Evolutionary conservation across 1,139 yeast genomes (phyloP), one percentile per base, ranked within the genome.

Genomic region (Blastobotrys serpentis): DNA sequence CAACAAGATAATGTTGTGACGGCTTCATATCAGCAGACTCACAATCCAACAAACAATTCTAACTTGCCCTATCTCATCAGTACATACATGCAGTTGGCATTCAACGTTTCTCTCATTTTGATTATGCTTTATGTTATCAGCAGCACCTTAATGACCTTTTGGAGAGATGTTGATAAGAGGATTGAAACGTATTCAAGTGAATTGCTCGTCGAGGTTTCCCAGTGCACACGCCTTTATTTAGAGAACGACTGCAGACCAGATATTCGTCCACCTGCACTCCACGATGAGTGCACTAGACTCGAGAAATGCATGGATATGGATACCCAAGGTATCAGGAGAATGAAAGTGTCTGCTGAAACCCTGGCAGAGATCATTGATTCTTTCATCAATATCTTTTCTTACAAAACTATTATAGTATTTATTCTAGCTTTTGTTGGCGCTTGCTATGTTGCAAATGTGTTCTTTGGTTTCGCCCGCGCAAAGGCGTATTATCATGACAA

Each of bases 261-360:
- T 1, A 60, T 61, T 50, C 71, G 77, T 6, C 78, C 78, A 1
- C 96, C 96, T 0, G 92, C 89, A 0, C 66, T 89, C 26, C 89
- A 85, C 56, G 67, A 69, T 11, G 74, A 79, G 13, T 92, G 98
- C 65, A 72, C 77, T 23, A 71, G 72, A 37, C 87, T 95, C 94
- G 83, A 80, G 52, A 77, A 75, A 52, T 92, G 98, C 66, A 89
- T 87, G 95, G 79, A 82, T 58, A 75, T 88, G 52, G 95, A 90
- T 58, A 76, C 49, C 17, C 78, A 88, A 13, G 94, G 92, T 3
- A 33, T 33, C 6, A 14, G 37, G 13, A 76, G 80, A 42, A 86
- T 92, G 2, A 76, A 78, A 56, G 78, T 89, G 29, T 78, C 90
- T 0, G 95, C 95, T 0, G 90, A 84, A 61, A 79, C 94, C 0